Base-by-base conservation (phyloP, 116 monocot genomes). In the Phalaenopsis hybrid region DNA sequence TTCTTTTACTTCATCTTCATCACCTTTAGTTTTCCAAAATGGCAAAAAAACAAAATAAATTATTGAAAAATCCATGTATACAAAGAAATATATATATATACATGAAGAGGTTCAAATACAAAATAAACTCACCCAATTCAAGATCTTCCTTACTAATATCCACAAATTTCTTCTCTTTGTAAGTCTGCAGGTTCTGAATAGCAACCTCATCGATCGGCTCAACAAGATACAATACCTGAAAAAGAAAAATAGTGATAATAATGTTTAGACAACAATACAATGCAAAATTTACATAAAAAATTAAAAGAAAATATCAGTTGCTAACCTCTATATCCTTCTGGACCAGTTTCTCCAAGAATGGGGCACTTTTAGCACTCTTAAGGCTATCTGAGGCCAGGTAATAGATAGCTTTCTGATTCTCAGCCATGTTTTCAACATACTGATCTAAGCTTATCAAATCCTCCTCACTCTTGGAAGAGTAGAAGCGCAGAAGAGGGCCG, bases 121-220 rank as follows among this genome's bases (percentile, higher is more conserved):
- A 63, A 41, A 13, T 44, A 63, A 48, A 73, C 89, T 86, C 25
- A 98, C 97, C 95, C 75, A 98, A 82, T 82, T 94, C 97, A 31
- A 98, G 85, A 81, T 98, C 97, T 83, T 98, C 97, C 85, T 98
- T 98, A 83, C 97, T 98, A 78, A 98, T 98, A 83, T 98, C 97
- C 44, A 98, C 95, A 90, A 98, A 98, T 74, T 94, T 98, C 88
- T 98, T 98, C 81, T 98, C 97, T 75, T 94, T 94, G 74, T 92
- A 98, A 0, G 93, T 98, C 77, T 94, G 94, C 13, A 94, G 72
- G 78, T 94, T 98, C 88, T 98, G 97, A 55, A 98, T 98, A 12
- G 94, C 94, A 86, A 98, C 93, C 82, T 98, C 97, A 82, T 98
- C 97, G 78, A 98, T 98, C 7, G 97, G 97, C 85, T 98, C 97